Evolutionary conservation across 1,284 basidiomycete species (phyloP).

Genomic region (Pseudozyma thailandica): DNA sequence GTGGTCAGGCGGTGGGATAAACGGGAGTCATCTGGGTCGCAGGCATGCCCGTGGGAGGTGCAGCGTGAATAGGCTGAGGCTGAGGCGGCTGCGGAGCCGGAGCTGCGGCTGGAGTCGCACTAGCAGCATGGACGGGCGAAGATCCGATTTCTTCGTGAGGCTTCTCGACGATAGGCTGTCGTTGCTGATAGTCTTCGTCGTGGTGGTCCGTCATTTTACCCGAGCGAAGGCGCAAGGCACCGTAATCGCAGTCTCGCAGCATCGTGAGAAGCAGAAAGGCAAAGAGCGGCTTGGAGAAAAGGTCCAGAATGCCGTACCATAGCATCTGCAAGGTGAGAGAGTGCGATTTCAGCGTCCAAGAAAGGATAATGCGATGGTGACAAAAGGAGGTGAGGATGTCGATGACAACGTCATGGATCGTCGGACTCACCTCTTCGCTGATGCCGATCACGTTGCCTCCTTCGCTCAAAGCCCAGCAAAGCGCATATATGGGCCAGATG

Average conservation of each 20-base stretch:
- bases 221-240: conserved; percentile 33
- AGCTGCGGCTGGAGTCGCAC: neutral
- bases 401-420: neutral
- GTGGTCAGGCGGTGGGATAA: neutral
- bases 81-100: neutral
- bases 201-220: conserved; percentile 37
- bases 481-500: conserved; percentile 49
- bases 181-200: conserved; percentile 12
- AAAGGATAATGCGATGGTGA: conserved; percentile 56
- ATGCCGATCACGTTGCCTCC: conserved; percentile 71
- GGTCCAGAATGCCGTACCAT: conserved; percentile 74
- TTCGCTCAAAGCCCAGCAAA: conserved; percentile 72
- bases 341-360: neutral
- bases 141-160: conserved; percentile 12
- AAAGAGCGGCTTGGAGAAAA: conserved; percentile 71
- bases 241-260: conserved; percentile 45
- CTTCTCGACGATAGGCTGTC: conserved; percentile 14
- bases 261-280: conserved; percentile 50
- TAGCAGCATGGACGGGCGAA: conserved; percentile 8
- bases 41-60: conserved; percentile 1
- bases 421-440: conserved; percentile 26
- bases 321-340: conserved; percentile 64
- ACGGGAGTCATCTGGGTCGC: conserved; percentile 5
- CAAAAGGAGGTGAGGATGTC: neutral
- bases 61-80: neutral